Evolutionary conservation across 257 asterid genomes (phyloP), one percentile per base, ranked within the genome.

Genomic region (Salvia miltiorrhiza): DNA sequence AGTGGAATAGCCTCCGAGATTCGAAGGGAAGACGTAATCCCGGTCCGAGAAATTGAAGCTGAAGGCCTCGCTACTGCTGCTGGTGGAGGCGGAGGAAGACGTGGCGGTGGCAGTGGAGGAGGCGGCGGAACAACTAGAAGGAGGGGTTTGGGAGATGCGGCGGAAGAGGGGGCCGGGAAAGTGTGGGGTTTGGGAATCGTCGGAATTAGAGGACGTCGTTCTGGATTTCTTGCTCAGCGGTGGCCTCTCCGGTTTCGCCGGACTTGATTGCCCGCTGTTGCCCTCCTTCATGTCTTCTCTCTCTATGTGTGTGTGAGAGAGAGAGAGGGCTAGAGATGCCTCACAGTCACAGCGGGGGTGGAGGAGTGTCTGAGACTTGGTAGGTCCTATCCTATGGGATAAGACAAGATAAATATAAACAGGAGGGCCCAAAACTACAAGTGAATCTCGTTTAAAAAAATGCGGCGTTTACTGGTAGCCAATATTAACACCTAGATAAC

Each of bases 11-110:
- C 95, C 96, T 7, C 96, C 93, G 52, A 89, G 93, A 84, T 90
- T 90, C 57, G 98, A 85, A 4, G 98, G 97, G 78, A 82, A 92
- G 59, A 85, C 88, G 63, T 86, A 92, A 81, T 92, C 98, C n/a
- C 95, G 96, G 81, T 93, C 93, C 48, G 87, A 80, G 76, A 88
- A 90, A 71, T 78, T 79, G 57, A 86, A 89, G 71, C 76, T 76
- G 61, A 76, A 55, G 28, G 85, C 85, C 37, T 84, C 84, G 52
- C 54, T 54, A 68, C 52, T 45, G 71, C 32, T 70, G 76, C 40
- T 40, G 41, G 68, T 63, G 71, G 72, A 56, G 76, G 78, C 32
- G 49, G 72, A 71, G 50, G 73, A 41, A 30, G 67, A 11, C 21
- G 78, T 64, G 50, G 77, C 19, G 44, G 50, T 2, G 35, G 65